These are phyloP conservation scores for Aspergillus panamensis DNA, from an alignment of 495 filamentous ascomycete species.

Conservation along the genomic window DNA sequence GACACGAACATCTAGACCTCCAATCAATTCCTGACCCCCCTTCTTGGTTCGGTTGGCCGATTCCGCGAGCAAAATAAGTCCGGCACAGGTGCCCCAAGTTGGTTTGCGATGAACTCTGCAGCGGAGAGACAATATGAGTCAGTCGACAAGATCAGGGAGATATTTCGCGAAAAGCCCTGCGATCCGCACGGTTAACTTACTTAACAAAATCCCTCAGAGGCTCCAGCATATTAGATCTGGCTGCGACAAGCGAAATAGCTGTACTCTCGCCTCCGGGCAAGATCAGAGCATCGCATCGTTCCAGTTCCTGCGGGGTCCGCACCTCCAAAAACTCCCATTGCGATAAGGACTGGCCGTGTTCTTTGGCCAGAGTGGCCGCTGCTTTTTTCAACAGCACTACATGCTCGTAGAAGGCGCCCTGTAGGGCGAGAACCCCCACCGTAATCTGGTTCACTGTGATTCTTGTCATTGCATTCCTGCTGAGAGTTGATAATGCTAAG, in stretches of 20 bases:
- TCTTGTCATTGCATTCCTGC: slow-evolving; percentile 27
- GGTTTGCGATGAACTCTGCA: slow-evolving; percentile 60
- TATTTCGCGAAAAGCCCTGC: neutral
- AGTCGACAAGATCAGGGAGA: slow-evolving; percentile 8
- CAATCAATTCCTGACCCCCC: slow-evolving; percentile 90
- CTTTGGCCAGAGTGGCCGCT: slow-evolving; percentile 32
- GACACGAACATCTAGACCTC: slow-evolving; percentile 86
- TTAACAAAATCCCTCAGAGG: slow-evolving; percentile 92
- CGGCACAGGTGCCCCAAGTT: slow-evolving; percentile 95
- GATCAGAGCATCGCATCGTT: slow-evolving; percentile 74
- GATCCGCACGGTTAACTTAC: slow-evolving; percentile 45
- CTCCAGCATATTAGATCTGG: slow-evolving; percentile 73
- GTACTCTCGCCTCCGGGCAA: slow-evolving; percentile 95
- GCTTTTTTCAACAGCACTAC: slow-evolving; percentile 71
- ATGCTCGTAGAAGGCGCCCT: slow-evolving; percentile 93
- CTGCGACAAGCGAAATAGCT: slow-evolving; percentile 84
- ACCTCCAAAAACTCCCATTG: slow-evolving; percentile 72
- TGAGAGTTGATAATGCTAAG: neutral
- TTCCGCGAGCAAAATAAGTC: slow-evolving; percentile 86
- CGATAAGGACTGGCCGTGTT: slow-evolving; percentile 19
- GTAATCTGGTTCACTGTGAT: slow-evolving; percentile 41
- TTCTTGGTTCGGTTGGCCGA: slow-evolving; percentile 83
- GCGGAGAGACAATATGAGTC: slow-evolving; percentile 22
- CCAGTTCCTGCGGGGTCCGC: slow-evolving; percentile 68
- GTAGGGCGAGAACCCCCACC: slow-evolving; percentile 84